A percentile compares a stretch with the other conserved stretches of the same genome.
These are phyloP conservation scores for Verticillium albo-atrum DNA, from an alignment of 2,329 filamentous ascomycete genomes.

Conservation along the genomic window DNA sequence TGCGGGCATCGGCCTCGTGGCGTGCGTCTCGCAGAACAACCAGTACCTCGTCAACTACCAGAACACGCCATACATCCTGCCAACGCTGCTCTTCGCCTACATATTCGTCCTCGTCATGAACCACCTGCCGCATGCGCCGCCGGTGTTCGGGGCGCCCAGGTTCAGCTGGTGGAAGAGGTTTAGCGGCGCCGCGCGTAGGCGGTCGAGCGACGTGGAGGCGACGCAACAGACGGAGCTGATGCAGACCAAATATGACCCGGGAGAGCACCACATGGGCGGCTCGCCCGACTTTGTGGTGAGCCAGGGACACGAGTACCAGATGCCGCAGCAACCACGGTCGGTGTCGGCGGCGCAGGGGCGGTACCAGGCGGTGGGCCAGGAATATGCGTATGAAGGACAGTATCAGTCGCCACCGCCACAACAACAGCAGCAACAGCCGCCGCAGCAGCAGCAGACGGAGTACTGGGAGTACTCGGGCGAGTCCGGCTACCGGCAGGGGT, in stretches of 20 bases:
- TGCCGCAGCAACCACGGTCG: neutral
- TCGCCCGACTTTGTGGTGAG: neutral
- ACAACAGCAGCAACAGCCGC: no score
- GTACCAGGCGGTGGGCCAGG: neutral
- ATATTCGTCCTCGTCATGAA: neutral
- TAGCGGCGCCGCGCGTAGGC: neutral
- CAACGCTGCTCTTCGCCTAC: neutral
- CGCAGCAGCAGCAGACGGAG: neutral
- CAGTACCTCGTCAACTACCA: constrained; percentile 15
- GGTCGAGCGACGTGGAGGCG: neutral
- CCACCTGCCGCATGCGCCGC: neutral
- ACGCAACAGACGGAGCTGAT: neutral
- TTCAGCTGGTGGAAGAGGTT: neutral
- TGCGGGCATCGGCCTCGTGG: constrained; percentile 21
- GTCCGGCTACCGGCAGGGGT: neutral
- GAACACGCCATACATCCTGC: neutral
- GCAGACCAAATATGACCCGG: constrained; percentile 1
- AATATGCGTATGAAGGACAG: neutral
- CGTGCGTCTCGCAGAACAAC: constrained; percentile 17
- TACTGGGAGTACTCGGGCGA: neutral
- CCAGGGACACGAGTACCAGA: neutral
- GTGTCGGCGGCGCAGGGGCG: neutral
- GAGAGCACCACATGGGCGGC: neutral
- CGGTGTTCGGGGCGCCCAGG: neutral
- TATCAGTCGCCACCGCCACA: neutral